Conservation (phyloP, 1,139 yeast species). For the Debaryomyces coudertii region DNA sequence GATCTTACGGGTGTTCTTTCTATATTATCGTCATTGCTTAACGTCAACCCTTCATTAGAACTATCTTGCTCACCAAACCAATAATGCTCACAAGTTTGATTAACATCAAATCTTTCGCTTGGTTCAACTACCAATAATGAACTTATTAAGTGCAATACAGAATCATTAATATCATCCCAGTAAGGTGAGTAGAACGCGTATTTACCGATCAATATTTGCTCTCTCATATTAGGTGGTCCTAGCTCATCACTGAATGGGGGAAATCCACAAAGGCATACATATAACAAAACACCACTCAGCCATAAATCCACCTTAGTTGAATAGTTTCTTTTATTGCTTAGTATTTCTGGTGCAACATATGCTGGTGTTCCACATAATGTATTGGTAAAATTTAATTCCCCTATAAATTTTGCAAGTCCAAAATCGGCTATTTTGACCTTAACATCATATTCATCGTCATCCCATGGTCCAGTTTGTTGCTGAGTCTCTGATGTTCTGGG, state of each 20-base stretch:
- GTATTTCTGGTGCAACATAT: conserved; percentile 80
- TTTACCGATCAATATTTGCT: conserved; percentile 66
- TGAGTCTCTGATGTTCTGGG: conserved; percentile 45
- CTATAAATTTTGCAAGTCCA: conserved; percentile 78
- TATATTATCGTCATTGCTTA: conserved; percentile 8
- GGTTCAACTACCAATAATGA: conserved; percentile 64
- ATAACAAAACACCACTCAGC: conserved; percentile 78
- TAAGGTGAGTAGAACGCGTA: conserved; percentile 80
- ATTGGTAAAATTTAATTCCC: conserved; percentile 73
- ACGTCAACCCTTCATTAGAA: neutral
- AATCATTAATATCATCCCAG: conserved; percentile 72
- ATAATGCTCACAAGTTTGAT: conserved; percentile 54
- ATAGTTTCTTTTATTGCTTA: conserved; percentile 56
- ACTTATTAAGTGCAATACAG: conserved; percentile 66
- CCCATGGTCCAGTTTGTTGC: conserved; percentile 75
- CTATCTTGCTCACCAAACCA: conserved; percentile 49
- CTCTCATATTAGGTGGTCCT: conserved; percentile 78
- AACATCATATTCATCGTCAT: conserved; percentile 60
- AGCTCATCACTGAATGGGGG: conserved; percentile 84
- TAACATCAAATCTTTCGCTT: conserved; percentile 51
- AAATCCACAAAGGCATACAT: conserved; percentile 80
- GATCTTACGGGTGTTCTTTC: conserved; percentile 24
- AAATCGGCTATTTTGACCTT: conserved; percentile 79
- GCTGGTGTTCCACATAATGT: conserved; percentile 86
- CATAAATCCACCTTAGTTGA: conserved; percentile 76